These are phyloP conservation scores for Silene uniflora DNA, from an alignment of 148 eudicot species.

Conservation along the genomic window DNA sequence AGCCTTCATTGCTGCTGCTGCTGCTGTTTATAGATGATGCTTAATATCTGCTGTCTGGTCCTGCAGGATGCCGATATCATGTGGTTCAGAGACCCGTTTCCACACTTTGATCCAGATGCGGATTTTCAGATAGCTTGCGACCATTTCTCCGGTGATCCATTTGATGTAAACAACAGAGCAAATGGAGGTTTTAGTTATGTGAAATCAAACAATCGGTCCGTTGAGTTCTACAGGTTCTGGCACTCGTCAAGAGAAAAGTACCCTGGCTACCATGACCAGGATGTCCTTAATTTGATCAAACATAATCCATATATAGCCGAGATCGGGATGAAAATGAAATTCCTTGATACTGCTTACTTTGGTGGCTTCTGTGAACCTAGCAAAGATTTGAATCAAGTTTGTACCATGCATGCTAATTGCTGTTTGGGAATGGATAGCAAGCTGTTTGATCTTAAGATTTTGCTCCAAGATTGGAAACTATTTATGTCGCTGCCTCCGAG, in stretches of 20 bases:
- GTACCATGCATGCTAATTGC: conserved; percentile 65
- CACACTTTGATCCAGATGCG: conserved; percentile 42
- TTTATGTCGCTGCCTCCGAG: conserved; percentile 39
- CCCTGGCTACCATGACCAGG: conserved; percentile 51
- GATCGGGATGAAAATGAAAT: conserved; percentile 46
- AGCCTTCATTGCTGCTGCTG: no score
- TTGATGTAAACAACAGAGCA: conserved; percentile 40
- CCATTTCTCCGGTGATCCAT: conserved; percentile 36
- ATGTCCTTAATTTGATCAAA: conserved; percentile 43
- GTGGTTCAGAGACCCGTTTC: conserved; percentile 70
- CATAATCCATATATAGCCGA: conserved; percentile 32
- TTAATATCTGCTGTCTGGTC: conserved; percentile 7
- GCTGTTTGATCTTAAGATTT: conserved; percentile 42
- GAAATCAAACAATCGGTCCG: conserved; percentile 45
- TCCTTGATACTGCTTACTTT: conserved; percentile 48
- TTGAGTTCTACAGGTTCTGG: conserved; percentile 53
- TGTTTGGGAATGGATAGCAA: conserved; percentile 46
- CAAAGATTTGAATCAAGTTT: conserved; percentile 43
- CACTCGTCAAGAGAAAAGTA: conserved; percentile 30
- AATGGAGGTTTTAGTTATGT: conserved; percentile 62
- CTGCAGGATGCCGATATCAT: conserved; percentile 59
- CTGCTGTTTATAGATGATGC: not conserved
- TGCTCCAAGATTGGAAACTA: conserved; percentile 54
- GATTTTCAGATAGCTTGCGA: conserved; percentile 67
- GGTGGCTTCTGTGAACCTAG: conserved; percentile 62